phyloP scores from a whole-genome alignment of 2,329 filamentous ascomycete genomes.

The Fusarium newnesense region DNA sequence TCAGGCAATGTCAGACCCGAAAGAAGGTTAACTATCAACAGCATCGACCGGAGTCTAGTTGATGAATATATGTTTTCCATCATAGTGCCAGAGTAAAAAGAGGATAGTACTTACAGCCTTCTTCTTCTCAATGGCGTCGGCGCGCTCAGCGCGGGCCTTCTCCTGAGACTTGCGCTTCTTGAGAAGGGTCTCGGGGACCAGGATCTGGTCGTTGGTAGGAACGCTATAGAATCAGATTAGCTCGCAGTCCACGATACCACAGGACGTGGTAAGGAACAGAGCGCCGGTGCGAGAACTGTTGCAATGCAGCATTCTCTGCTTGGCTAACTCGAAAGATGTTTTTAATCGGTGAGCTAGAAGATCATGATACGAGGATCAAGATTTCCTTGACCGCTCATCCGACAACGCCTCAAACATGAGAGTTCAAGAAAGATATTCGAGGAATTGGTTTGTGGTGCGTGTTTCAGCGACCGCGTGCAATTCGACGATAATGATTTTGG shows the following conservation, averaged over 20 bases:
- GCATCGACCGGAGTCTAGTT: constrained; percentile 97
- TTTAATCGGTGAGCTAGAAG: constrained; percentile 79
- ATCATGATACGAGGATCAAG: constrained; percentile 1
- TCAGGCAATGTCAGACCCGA: constrained; percentile 85
- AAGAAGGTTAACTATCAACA: constrained; percentile 99
- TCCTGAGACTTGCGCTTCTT: constrained; percentile 99
- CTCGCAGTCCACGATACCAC: constrained; percentile 75
- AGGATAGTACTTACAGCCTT: constrained; percentile 80
- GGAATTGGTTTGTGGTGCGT: constrained; percentile 30
- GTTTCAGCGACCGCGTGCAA: constrained; percentile 43
- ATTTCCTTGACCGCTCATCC: constrained; percentile 66
- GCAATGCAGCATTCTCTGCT: constrained; percentile 89
- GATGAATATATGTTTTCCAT: constrained; percentile 87
- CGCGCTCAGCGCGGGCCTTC: constrained; percentile 94
- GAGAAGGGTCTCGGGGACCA: constrained; percentile 98
- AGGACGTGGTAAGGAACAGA: constrained; percentile 64
- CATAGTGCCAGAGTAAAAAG: constrained; percentile 63
- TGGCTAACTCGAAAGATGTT: constrained; percentile 82
- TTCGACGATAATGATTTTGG: constrained; percentile 76
- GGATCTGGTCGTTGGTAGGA: constrained; percentile 92
- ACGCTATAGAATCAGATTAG: constrained; percentile 80
- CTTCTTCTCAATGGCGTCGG: constrained; percentile 82
- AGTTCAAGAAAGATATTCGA: constrained; percentile 54
- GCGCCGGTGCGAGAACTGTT: constrained; percentile 94
- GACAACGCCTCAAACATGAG: constrained; percentile 75